Base-by-base conservation (phyloP, 2,329 filamentous ascomycete species). In the Colletotrichum sansevieriae region DNA sequence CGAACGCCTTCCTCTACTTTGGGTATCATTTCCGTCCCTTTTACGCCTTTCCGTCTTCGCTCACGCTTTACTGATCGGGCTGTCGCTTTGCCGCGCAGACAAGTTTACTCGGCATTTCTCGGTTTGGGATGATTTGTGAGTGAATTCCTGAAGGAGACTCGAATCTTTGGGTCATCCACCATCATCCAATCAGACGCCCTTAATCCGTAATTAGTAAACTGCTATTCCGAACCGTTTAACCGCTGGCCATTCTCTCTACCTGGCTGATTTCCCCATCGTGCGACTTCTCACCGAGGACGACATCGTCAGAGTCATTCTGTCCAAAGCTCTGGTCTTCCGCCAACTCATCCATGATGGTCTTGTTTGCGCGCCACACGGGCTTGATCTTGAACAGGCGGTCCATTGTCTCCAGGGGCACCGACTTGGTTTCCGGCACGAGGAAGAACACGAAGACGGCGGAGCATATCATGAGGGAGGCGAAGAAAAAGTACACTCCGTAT, bases 401-500 rank as follows among this genome's bases (percentile, higher is more conserved):
- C 83, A 91, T 90, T 35, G 83, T 83, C 77, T 92, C 90, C 3
- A 92, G 82, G 0, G 89, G 88, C 12, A 91, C 82, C 47, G 84
- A 83, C 80, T 91, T 91, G 3, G 90, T 92, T 80, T 92, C 90
- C 0, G 90, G 90, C 0, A 91, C 73, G 51, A 88, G 81, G 80
- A 89, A 90, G 75, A 82, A 91, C 29, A 90, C 84, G 71, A 90
- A 92, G 62, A 87, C 67, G 60, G 84, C 80, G 0, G 87, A 87
- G 10, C 85, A 67, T 12, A 91, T 76, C 83, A 90, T 91, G 54
- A 91, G 80, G 0, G 84, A 82, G 2, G 88, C 89, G 71, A 92
- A 92, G 83, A 92, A 91, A 73, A 91, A 87, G 78, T 90, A 92
- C 0, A 91, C 88, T 25, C 89, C 90, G 72, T 87, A 91, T n/a